Evolutionary conservation across 2,329 filamentous ascomycete species (phyloP).

Genomic region (Penicillium digitatum): DNA sequence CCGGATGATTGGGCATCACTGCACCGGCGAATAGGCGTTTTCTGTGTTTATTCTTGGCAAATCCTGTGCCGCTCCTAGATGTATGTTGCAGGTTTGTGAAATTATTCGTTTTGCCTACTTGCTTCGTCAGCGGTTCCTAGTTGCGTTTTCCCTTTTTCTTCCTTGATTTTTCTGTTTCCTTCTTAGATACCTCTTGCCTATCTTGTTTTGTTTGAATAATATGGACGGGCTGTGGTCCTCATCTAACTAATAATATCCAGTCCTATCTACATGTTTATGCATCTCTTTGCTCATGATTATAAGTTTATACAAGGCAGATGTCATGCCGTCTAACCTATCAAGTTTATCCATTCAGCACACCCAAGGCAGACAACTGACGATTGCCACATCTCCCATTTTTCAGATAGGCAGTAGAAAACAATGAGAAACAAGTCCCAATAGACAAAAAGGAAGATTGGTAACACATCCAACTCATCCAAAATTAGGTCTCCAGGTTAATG

Average conservation of each 20-base stretch:
- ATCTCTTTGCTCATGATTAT: background rate
- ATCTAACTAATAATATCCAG: background rate
- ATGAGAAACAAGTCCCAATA: background rate
- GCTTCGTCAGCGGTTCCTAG: constrained; percentile 3
- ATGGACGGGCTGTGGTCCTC: constrained; percentile 17
- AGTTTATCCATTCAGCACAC: background rate
- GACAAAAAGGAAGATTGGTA: background rate
- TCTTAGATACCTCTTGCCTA: constrained; percentile 25
- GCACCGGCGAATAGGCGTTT: constrained; percentile 23
- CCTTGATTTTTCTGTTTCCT: constrained; percentile 1
- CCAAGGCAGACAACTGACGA: background rate
- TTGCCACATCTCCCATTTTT: background rate
- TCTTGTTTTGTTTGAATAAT: constrained; percentile 20
- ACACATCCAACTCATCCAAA: background rate
- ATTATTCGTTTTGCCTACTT: constrained; percentile 5
- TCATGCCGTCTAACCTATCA: background rate
- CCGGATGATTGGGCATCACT: constrained; percentile 10
- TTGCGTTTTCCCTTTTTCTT: background rate
- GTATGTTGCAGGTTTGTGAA: constrained; percentile 10
- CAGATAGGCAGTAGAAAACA: background rate
- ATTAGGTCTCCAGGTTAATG: constrained; percentile 89
- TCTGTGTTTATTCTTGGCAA: constrained; percentile 13
- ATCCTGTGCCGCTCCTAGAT: constrained; percentile 12
- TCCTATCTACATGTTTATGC: background rate
- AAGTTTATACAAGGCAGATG: background rate